phyloP scores from a whole-genome alignment of 73 alveolate species.

The Breviolum minutum region DNA sequence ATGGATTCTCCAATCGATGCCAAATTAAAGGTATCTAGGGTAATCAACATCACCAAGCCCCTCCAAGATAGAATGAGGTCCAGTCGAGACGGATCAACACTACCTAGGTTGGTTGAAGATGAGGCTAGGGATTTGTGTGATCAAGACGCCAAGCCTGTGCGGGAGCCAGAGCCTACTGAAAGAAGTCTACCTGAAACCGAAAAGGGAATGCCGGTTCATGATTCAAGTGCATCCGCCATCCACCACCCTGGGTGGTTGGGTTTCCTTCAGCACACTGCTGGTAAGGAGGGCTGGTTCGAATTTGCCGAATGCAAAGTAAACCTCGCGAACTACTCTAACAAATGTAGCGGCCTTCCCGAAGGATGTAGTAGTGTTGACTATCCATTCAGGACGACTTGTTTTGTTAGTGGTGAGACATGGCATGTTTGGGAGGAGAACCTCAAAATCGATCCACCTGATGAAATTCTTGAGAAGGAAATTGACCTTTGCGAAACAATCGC shows the following conservation, averaged over 20 bases:
- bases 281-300: neutral
- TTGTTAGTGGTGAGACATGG: neutral
- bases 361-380: neutral
- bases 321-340: neutral
- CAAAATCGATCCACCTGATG: neutral
- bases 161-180: neutral
- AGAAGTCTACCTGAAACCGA: neutral
- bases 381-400: neutral
- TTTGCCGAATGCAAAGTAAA: neutral
- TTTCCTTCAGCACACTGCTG: neutral
- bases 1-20: neutral
- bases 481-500: neutral
- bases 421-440: neutral
- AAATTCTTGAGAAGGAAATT: neutral
- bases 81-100: neutral
- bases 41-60: neutral
- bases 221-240: neutral
- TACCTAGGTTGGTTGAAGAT: too few relatives aligned
- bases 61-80: neutral
- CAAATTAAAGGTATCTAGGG: neutral
- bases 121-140: neutral
- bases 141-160: slow-evolving; percentile 25
- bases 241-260: neutral
- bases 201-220: too few relatives aligned
- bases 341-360: neutral